phyloP scores from a whole-genome alignment of 1,139 yeast species.

The Suhomyces bokatorum region DNA sequence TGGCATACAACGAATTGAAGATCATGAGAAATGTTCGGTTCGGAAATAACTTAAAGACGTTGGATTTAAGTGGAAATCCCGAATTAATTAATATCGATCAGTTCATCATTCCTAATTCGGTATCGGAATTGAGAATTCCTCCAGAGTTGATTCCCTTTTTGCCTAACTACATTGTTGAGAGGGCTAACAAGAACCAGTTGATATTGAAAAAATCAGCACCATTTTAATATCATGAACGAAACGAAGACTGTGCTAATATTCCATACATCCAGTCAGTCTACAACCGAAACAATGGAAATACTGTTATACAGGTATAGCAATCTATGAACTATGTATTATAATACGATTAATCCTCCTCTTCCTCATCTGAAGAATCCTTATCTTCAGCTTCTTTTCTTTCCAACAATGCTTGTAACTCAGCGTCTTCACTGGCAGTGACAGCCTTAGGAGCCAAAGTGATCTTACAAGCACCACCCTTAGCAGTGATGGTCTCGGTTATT shows the following conservation, averaged over 20 bases:
- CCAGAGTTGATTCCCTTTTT: constrained; percentile 37
- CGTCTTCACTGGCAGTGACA: constrained; percentile 97
- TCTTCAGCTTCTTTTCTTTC: constrained; percentile 53
- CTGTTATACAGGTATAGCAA: constrained; percentile 7
- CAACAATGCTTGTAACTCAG: constrained; percentile 93
- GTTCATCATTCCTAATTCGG: constrained; percentile 39
- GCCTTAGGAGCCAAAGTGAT: constrained; percentile 99
- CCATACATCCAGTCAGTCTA: neutral
- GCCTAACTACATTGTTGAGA: constrained; percentile 42
- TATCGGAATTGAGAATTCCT: constrained; percentile 39
- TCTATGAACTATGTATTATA: constrained; percentile 8
- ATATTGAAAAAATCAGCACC: constrained; percentile 31
- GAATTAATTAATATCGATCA: constrained; percentile 43
- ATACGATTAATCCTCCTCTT: constrained; percentile 34
- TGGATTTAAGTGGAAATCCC: constrained; percentile 48
- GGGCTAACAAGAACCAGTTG: constrained; percentile 41
- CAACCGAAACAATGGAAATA: neutral
- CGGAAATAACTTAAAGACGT: constrained; percentile 34
- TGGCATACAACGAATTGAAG: constrained; percentile 43
- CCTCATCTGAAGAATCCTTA: constrained; percentile 46
- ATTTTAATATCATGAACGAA: constrained; percentile 6
- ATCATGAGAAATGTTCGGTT: constrained; percentile 40
- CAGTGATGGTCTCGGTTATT: constrained; percentile 67
- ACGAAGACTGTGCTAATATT: neutral
- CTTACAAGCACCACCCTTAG: constrained; percentile 83